Evolutionary conservation across 2,329 filamentous ascomycete species (phyloP).

Genomic region (Monosporascus ibericus): DNA sequence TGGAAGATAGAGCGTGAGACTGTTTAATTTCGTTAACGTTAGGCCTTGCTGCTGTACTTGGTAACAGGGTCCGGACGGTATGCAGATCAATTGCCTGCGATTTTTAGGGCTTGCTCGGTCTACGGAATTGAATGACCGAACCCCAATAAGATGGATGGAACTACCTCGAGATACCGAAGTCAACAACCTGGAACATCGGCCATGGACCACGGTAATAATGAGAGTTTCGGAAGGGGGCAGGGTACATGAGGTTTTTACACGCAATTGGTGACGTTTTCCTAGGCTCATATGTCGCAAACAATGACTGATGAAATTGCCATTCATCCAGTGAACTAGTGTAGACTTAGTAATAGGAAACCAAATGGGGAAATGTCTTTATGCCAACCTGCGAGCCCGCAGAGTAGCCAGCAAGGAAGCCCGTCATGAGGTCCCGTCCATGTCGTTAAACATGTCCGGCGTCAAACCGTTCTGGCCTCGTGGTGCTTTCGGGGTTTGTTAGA

Average conservation of each 20-base stretch:
- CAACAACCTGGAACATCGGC: not conserved
- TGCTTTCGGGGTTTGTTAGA: slow-evolving; percentile 17
- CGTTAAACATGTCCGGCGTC: slow-evolving; percentile 18
- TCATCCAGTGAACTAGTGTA: slow-evolving; percentile 11
- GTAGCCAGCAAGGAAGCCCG: slow-evolving; percentile 11
- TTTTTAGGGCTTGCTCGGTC: no score
- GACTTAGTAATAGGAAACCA: slow-evolving; percentile 16
- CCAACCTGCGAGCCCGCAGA: slow-evolving; percentile 5
- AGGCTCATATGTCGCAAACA: slow-evolving; percentile 15
- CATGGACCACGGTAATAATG: not conserved
- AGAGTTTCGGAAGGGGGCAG: slow-evolving; percentile 3
- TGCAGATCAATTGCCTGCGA: no score
- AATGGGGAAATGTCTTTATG: slow-evolving; percentile 11
- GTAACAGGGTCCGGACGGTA: no score
- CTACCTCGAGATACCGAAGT: not conserved
- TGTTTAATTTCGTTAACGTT: no score
- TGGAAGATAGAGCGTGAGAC: no score
- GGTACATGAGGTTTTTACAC: slow-evolving; percentile 10
- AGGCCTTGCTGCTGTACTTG: no score
- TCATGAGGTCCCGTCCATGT: slow-evolving; percentile 17
- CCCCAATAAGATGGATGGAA: no score
- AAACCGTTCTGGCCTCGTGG: slow-evolving; percentile 21
- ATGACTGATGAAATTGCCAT: slow-evolving; percentile 5
- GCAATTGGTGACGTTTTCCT: slow-evolving; percentile 14
- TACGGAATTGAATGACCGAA: no score